Evolutionary conservation across 306 rosid genomes (phyloP), one percentile per base, ranked within the genome.

Genomic region (Castanea mollissima): DNA sequence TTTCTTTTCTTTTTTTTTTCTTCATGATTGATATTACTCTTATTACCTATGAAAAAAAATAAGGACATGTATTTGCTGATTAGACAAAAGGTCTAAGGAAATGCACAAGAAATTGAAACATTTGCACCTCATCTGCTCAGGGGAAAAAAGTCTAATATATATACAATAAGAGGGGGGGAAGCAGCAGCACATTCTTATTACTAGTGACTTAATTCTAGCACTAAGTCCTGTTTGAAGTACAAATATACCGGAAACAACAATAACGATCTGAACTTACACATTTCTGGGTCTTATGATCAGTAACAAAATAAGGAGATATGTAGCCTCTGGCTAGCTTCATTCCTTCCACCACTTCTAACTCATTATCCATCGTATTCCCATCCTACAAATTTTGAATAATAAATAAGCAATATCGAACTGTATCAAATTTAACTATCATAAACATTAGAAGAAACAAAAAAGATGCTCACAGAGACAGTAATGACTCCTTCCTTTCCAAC

Each of bases 401-500:
- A 74, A 80, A 58, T 74, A 80, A 29, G 76, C 76, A 63, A 73
- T 31, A 67, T 55, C 29, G 29, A 76, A 83, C 56, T 73, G 32
- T 19, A 31, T 18, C 65, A 58, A 63, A 52, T 58, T 38, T 32
- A 20, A 57, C 18, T 32, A 57, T 34, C 51, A 57, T 16, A 41
- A 78, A 71, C 29, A 60, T 62, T 34, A 74, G 5, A 52, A 67
- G 77, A 74, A 84, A 27, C 71, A 35, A 23, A 20, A 74, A 69
- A 46, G 55, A 69, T 71, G 73, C 97, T 82, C 83, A 95, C 99
- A 58, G 92, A 80, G 63, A 95, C 97, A 41, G 98, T 95, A 76
- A 95, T 92, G 73, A 95, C 95, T 82, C 99, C 99, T 82, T 92
- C 92, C 91, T 91, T 92, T 74, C 99, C 98, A 84, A 95, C 99